Evolutionary conservation across 768 basidiomycete species (phyloP), one percentile per base, ranked within the genome.

Genomic region (Fomitopsis serialis): DNA sequence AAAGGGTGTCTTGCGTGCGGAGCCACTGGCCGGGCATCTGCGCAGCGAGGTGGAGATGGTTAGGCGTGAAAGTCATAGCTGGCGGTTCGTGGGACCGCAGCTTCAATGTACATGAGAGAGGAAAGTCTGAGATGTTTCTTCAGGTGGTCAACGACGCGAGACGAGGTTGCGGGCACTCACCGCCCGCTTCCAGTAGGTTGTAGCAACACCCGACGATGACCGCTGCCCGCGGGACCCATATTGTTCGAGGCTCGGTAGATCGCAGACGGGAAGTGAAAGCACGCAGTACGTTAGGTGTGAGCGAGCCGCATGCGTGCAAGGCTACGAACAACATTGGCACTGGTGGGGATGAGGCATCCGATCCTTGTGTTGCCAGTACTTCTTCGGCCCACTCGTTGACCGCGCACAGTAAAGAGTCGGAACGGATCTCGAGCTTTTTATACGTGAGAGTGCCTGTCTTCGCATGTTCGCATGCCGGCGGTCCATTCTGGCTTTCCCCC

Each of bases 141-240:
- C 21, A 40, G 37, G 8, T 5, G 37, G 6, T 40, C 8, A 40
- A 23, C n/a, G n/a, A n/a, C n/a, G n/a, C 22, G 29, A 34, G 24
- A 40, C 4, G n/a, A 13, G 35, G 4, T 10, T 12, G 9, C 6
- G 19, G 44, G n/a, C 19, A 42, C 70, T 6, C 44, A 80, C 85
- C 84, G 61, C 72, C 65, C 11, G 75, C 68, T 27, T 72, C 68
- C 70, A 89, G 77, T 57, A 87, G 72, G 63, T 90, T 89, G 66
- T 90, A 91, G 65, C 89, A 91, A 56, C 89, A 91, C 2, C 89
- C 87, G 15, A 89, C 87, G 8, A 82, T 74, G 42, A 87, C 75
- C 0, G 79, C 71, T 2, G 73, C 81, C 15, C 73, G 70, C 4
- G 81, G 74, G 42, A 59, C 66, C 87, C 86, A 88, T 17, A 19